Evolutionary conservation across 1,284 basidiomycete genomes (phyloP), one percentile per base, ranked within the genome.

Genomic region (Tylopilus sp.): DNA sequence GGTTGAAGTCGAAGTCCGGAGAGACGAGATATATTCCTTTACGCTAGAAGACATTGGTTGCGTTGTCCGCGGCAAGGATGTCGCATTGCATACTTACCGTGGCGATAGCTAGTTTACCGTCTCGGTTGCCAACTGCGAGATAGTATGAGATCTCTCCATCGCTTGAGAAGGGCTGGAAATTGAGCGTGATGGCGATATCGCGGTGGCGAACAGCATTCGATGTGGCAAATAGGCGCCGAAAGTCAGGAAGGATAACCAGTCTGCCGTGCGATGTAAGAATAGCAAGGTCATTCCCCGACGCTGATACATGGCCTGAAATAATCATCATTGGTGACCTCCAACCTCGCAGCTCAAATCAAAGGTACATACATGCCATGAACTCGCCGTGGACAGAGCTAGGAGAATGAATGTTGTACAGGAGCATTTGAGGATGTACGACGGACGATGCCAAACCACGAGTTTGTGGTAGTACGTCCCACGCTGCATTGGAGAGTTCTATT

Each of bases 301-400:
- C 63, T 1, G 85, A 86, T 8, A 86, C 76, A 59, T 87, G 85
- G 2, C 77, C 86, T 88, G 51, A 28, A 26, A 46, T 24, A n/a
- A 33, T 32, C 13, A 26, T 40, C 5, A 33, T 63, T 36, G 46
- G 32, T 24, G 45, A 54, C 20, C 31, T 41, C 36, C 22, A 29
- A 24, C 20, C n/a, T 48, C 6, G 45, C 28, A 36, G 42, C 43
- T 43, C 42, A 48, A 49, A 41, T 6, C 0, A 7, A 43, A 31
- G 32, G 22, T 28, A 54, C 61, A 6, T 48, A 71, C 70, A 69
- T 52, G 65, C 68, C 37, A 62, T 56, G 50, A 72, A 66, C 25
- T 66, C 51, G 24, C 52, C 56, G 22, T 48, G 40, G 29, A 35
- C 20, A 37, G 53, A 47, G 26, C 25, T 25, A 19, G 49, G 13